Evolutionary conservation across 148 eudicot species (phyloP).

Genomic region (Fagopyrum homotropicum): DNA sequence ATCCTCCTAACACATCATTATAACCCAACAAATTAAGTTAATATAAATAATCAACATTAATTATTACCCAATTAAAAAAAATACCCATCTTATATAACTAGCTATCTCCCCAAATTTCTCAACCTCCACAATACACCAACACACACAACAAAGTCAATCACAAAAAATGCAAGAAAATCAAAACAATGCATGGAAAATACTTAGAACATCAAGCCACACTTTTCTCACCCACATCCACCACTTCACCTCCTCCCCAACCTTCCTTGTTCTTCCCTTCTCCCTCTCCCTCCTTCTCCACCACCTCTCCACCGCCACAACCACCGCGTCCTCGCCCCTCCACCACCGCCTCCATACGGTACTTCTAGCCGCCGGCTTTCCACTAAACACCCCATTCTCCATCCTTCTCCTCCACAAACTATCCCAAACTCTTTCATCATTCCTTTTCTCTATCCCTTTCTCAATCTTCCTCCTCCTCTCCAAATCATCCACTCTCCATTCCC

Average conservation of each 20-base stretch:
- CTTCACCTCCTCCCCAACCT: conserved; percentile 45
- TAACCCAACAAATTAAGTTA: not conserved
- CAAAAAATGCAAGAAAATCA: conserved; percentile 25
- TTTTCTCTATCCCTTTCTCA: conserved; percentile 48
- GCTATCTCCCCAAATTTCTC: not conserved
- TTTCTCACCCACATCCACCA: conserved; percentile 47
- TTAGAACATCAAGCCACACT: conserved; percentile 48
- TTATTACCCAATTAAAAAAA: not conserved
- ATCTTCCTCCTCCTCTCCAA: conserved; percentile 70
- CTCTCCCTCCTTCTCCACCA: conserved; percentile 46
- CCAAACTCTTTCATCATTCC: conserved; percentile 46
- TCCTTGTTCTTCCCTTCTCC: conserved; percentile 59
- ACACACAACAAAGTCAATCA: conserved; percentile 7
- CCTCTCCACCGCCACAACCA: conserved; percentile 34
- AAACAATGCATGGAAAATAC: conserved; percentile 28
- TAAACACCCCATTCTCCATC: conserved; percentile 30
- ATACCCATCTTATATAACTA: not conserved
- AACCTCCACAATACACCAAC: not conserved
- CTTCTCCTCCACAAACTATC: conserved; percentile 56
- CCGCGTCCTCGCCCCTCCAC: conserved; percentile 18
- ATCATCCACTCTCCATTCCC: conserved; percentile 38
- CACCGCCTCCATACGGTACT: conserved; percentile 35
- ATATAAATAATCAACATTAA: not conserved
- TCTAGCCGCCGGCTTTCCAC: conserved; percentile 45
- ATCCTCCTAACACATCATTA: not conserved